A percentile compares a stretch with the other conserved stretches of the same genome.
These are phyloP conservation scores for Penicilliopsis zonata DNA, from an alignment of 495 filamentous ascomycete species.

Conservation along the genomic window DNA sequence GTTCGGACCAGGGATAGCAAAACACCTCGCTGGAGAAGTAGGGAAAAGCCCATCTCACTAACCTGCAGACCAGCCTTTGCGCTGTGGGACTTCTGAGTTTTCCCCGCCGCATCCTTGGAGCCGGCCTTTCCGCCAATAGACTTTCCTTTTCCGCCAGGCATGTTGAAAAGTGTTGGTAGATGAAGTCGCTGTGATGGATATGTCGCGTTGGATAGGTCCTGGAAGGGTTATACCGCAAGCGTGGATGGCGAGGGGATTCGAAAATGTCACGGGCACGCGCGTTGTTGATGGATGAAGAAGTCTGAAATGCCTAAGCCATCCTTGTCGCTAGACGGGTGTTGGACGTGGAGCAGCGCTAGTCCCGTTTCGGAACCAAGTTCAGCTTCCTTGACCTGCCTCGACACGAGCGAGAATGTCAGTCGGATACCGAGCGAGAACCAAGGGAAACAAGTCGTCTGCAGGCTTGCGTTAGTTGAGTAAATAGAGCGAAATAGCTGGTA, in stretches of 20 bases:
- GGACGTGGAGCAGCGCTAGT: conserved; percentile 24
- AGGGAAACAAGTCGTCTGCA: no score
- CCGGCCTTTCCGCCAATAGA: conserved; percentile 91
- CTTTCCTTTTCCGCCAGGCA: conserved; percentile 89
- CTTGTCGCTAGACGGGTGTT: conserved; percentile 28
- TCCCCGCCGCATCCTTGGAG: conserved; percentile 56
- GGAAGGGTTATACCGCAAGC: conserved; percentile 12
- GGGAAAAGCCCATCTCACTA: conserved; percentile 29
- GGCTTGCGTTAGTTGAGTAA: no score
- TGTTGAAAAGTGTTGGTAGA: conserved; percentile 27
- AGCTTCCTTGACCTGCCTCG: no score
- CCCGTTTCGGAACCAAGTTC: conserved; percentile 19
- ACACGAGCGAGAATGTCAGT: no score
- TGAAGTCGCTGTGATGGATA: conserved; percentile 15
- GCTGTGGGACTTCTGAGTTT: conserved; percentile 96
- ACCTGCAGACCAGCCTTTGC: conserved; percentile 98
- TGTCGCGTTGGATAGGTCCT: conserved; percentile 13
- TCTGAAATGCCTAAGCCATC: conserved; percentile 33
- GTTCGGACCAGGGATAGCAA: background rate
- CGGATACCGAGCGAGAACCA: no score
- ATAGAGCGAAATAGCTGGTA: no score
- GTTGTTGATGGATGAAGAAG: conserved; percentile 41
- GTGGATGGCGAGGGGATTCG: conserved; percentile 25
- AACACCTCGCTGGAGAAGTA: background rate
- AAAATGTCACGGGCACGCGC: conserved; percentile 23